These are phyloP conservation scores for Hericium erinaceus DNA, from an alignment of 768 basidiomycete genomes.

Conservation along the genomic window DNA sequence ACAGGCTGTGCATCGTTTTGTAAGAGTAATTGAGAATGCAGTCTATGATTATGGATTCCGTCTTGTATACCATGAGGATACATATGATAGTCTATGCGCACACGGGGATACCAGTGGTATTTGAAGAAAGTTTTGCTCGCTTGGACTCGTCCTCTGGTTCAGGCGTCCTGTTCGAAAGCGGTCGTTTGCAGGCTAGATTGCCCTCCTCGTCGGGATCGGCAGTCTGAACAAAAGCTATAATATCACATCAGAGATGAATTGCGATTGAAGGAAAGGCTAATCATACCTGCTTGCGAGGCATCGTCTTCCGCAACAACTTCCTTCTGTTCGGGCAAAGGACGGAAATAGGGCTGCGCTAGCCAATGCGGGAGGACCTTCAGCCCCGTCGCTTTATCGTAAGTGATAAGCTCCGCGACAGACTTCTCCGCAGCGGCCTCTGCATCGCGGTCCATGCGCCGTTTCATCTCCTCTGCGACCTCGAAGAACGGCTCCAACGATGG, in stretches of 20 bases:
- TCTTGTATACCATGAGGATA: background rate
- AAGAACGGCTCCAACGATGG: conserved; percentile 26
- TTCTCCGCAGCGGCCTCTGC: conserved; percentile 24
- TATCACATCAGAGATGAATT: background rate
- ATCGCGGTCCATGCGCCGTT: conserved; percentile 47
- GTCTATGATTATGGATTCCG: too few species aligned
- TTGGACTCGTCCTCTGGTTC: background rate
- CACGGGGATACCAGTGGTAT: background rate
- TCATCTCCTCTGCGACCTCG: conserved; percentile 51
- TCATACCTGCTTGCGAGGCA: background rate
- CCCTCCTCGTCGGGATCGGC: background rate
- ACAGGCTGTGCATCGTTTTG: too few species aligned
- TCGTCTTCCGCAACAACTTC: background rate
- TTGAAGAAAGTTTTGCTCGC: background rate
- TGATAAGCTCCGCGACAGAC: conserved; percentile 28
- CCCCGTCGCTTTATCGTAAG: conserved; percentile 36
- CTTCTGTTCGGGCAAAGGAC: conserved; percentile 23
- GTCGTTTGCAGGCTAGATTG: background rate
- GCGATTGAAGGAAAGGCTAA: background rate
- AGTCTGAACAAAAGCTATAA: background rate
- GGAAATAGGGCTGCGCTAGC: conserved; percentile 64
- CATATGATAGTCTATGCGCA: background rate
- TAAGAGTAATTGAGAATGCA: too few species aligned
- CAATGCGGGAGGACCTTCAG: conserved; percentile 54
- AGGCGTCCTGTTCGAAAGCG: background rate